Conservation (phyloP, 805 yeast species). For the Myxozyma neglecta region DNA sequence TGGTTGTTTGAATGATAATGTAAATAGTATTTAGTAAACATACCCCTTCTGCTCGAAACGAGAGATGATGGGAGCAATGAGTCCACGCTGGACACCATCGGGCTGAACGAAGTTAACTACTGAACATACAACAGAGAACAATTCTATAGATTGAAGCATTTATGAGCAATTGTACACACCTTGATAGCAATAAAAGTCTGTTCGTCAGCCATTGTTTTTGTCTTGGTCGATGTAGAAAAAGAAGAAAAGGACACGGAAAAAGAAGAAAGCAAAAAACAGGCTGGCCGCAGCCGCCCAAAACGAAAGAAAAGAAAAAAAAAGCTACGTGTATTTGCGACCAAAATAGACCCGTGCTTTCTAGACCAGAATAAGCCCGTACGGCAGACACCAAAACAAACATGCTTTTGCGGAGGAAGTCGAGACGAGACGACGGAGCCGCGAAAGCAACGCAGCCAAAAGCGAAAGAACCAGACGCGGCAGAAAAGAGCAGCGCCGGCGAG, state of each 20-base stretch:
- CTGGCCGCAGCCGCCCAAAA: background rate
- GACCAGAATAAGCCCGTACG: too few species aligned
- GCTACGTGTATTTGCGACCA: background rate
- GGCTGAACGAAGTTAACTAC: constrained; percentile 50
- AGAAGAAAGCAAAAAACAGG: constrained; percentile 1
- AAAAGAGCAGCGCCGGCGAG: too few species aligned
- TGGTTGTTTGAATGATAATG: background rate
- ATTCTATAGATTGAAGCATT: background rate
- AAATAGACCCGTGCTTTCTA: background rate
- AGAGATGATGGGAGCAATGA: constrained; percentile 81
- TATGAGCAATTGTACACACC: constrained; percentile 34
- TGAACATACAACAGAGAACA: background rate
- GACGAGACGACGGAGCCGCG: too few species aligned
- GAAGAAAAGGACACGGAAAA: background rate
- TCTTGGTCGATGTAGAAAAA: constrained; percentile 25
- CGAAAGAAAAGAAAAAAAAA: background rate
- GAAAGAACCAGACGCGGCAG: too few species aligned
- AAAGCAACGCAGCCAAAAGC: too few species aligned
- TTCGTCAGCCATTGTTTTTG: constrained; percentile 25
- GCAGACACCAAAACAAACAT: too few species aligned
- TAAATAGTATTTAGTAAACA: background rate
- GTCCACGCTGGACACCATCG: constrained; percentile 99
- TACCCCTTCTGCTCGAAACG: constrained; percentile 90
- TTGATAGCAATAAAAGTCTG: constrained; percentile 45
- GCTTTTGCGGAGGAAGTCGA: too few species aligned